Conservation (phyloP, 2,329 filamentous ascomycete species). For the Penicillium sp. region DNA sequence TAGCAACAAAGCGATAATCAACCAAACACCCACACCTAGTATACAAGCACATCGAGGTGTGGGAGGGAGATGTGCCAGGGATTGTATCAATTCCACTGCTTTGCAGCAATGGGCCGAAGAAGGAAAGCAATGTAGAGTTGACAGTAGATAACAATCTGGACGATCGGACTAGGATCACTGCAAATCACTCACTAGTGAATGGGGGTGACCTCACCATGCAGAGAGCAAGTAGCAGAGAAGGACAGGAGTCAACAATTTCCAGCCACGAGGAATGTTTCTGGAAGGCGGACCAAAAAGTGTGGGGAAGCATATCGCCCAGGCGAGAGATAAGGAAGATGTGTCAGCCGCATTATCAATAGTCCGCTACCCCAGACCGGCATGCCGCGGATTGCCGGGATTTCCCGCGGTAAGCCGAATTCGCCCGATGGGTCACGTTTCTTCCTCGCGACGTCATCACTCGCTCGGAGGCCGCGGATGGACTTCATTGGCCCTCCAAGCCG, state of each 20-base stretch:
- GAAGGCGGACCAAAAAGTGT: conserved; percentile 21
- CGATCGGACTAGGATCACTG: neutral
- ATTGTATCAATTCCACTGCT: conserved; percentile 9
- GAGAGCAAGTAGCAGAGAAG: neutral
- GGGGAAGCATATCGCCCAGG: conserved; percentile 15
- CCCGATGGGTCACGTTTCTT: conserved; percentile 14
- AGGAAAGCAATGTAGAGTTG: conserved; percentile 6
- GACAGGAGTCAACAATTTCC: neutral
- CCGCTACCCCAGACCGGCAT: conserved; percentile 13
- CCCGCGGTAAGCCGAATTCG: neutral
- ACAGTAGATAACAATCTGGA: conserved; percentile 7
- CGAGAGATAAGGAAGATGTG: conserved; percentile 20
- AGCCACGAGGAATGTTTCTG: conserved; percentile 10
- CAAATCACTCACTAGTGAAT: neutral
- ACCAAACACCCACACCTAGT: conserved; percentile 37
- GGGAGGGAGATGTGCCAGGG: conserved; percentile 26
- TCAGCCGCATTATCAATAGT: conserved; percentile 19
- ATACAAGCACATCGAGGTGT: conserved; percentile 38
- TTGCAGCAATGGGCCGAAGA: conserved; percentile 14
- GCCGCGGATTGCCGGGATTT: conserved; percentile 15
- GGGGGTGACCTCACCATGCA: neutral
- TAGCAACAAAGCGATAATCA: conserved; percentile 39
- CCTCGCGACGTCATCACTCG: conserved; percentile 11
- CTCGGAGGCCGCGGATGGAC: neutral
- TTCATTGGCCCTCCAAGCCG: neutral